Evolutionary conservation across 1,284 basidiomycete species (phyloP), one percentile per base, ranked within the genome.

Genomic region (Psilocybe mexicana): DNA sequence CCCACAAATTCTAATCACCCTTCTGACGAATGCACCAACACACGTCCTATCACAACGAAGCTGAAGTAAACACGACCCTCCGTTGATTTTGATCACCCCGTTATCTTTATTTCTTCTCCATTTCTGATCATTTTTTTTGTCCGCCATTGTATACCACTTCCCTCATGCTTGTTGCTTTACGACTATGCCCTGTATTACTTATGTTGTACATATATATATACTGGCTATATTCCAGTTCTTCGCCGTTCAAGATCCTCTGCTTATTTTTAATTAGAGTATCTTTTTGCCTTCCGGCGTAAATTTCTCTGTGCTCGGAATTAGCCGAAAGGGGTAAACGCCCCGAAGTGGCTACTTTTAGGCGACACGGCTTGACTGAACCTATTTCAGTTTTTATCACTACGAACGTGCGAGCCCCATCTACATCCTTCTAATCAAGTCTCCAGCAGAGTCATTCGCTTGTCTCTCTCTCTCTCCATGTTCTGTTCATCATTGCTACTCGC

Each of bases 1-100:
- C 70, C 72, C 43, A 65, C 65, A 42, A 46, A 55, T 38, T 59
- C 67, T 36, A 64, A 62, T 55, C 66, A 66, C 61, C 69, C 69
- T 49, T 60, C 58, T 25, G 70, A 74, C 33, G 72, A 73, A 57
- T 65, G 67, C 54, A 59, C 43, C 36, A 61, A 57, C 44, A 55
- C 58, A 47, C 61, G 58, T 52, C 63, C 61, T 46, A 62, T 62
- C 54, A 58, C 52, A 18, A 64, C 60, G 53, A 59, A 49, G 52
- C 59, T 63, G 61, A 65, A 62, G 51, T 61, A 55, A 61, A 47
- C 48, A 18, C 18, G 18, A 50, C 48, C 42, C n/a, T 40, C 23
- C 51, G n/a, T 23, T 36, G 24, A 35, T 42, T 35, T n/a, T 49
- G 40, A n/a, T 47, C 26, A 23, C 50, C 36, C 38, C 42, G 30